Base-by-base conservation (phyloP, 129 eudicot genomes). In the Scalesia atractyloides region DNA sequence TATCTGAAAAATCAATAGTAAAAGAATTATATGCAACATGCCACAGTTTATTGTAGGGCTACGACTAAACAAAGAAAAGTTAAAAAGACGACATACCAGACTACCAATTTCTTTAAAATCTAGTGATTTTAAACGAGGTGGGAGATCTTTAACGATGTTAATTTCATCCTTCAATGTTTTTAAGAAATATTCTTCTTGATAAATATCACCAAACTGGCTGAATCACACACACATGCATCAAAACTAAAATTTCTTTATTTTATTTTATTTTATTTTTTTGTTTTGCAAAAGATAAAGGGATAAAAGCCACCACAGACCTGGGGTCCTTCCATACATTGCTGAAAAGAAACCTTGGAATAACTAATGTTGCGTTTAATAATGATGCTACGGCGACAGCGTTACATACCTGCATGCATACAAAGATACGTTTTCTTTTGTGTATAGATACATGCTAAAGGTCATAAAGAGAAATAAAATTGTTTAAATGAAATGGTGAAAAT, bases 311-410 rank as follows among this genome's bases (percentile, higher is more conserved):
- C 33, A 41, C 79, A 56, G 20, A 94, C 99, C 99, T 94, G 15
- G 99, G 93, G 73, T 94, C 99, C 77, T 83, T 90, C 99, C 99
- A 94, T 14, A 94, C 97, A 37, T 85, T 94, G 88, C 99, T 94
- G 72, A 84, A 94, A 70, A 94, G 96, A 82, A 90, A 94, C 70
- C 81, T 85, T 54, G 97, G 99, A 70, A 94, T 86, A 72, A 94
- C 94, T 84, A 94, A 81, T 19, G 99, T 88, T 75, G 99, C 99
- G 83, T 94, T 94, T 68, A 94, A 80, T 51, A 94, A 70, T 30
- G 96, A 83, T 70, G 99, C 97, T 63, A 88, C 99, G 65, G 99
- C 97, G 75, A 90, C 97, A 73, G 96, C 96, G 90, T 94, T 94
- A 79, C 99, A 94, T 2, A 94, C 99, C 99, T 94, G 85, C 77